Conservation (phyloP, 129 eudicot species). For the Flaveria bidentis region DNA sequence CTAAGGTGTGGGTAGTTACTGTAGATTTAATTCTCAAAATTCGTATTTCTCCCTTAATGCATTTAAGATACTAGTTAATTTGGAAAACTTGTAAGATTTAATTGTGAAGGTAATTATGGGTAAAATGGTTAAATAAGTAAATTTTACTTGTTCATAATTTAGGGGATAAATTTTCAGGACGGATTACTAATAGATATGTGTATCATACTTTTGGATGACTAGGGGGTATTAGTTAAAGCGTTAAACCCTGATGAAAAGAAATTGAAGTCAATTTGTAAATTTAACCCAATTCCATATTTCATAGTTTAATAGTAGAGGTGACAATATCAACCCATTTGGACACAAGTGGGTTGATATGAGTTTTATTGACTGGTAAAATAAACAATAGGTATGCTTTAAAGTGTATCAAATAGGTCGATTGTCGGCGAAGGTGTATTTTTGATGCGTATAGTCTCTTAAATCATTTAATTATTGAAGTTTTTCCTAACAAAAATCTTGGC, state of each 20-base stretch:
- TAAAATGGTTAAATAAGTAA: background rate
- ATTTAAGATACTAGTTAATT: background rate
- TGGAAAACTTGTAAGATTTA: background rate
- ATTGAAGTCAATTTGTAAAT: background rate
- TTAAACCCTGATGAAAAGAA: background rate
- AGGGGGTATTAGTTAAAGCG: background rate
- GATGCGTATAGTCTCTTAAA: background rate
- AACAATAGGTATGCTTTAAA: background rate
- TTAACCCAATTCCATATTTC: background rate
- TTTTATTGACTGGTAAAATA: background rate
- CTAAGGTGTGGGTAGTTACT: background rate
- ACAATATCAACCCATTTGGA: background rate
- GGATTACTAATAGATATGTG: background rate
- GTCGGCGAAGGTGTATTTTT: background rate
- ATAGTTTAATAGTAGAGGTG: background rate
- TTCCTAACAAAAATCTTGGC: background rate
- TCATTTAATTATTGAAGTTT: background rate
- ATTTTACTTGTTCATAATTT: background rate
- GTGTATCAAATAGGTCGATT: background rate
- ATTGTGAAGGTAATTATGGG: background rate
- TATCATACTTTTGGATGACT: background rate
- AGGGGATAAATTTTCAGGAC: background rate
- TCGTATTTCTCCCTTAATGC: background rate
- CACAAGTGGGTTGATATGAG: background rate
- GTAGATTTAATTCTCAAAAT: no score